Evolutionary conservation across 257 asterid species (phyloP).

Genomic region (Lycium ferocissimum): DNA sequence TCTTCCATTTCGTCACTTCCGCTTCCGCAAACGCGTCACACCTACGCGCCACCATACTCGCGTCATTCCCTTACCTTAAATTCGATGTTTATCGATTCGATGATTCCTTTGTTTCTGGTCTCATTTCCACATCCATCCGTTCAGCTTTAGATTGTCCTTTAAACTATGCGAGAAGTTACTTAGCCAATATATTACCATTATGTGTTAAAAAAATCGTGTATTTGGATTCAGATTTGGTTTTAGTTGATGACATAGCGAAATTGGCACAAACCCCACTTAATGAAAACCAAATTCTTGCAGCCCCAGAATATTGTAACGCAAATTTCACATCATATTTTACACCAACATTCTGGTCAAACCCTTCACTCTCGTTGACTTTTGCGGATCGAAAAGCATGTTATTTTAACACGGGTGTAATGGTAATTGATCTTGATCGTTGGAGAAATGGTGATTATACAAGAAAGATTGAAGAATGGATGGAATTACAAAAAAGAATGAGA

Average conservation of each 20-base stretch:
- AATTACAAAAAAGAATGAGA: constrained; percentile 83
- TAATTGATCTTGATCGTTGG: constrained; percentile 84
- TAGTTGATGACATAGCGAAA: constrained; percentile 84
- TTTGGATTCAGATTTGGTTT: constrained; percentile 82
- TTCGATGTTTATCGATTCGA: constrained; percentile 66
- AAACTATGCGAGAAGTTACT: constrained; percentile 89
- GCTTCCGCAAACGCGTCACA: constrained; percentile 56
- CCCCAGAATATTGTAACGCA: constrained; percentile 95
- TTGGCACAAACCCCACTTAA: constrained; percentile 63
- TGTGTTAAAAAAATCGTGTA: constrained; percentile 82
- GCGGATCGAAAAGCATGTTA: constrained; percentile 77
- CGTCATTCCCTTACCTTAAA: constrained; percentile 77
- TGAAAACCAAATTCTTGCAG: constrained; percentile 67
- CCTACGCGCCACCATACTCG: constrained; percentile 55
- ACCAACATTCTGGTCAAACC: constrained; percentile 88
- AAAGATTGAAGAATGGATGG: constrained; percentile 96
- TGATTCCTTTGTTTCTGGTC: constrained; percentile 62
- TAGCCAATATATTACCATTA: constrained; percentile 70
- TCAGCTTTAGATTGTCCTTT: constrained; percentile 94
- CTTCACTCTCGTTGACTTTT: constrained; percentile 75
- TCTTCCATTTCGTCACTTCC: constrained; percentile 79
- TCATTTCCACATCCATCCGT: constrained; percentile 93
- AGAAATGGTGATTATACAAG: constrained; percentile 72
- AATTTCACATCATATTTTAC: constrained; percentile 91
- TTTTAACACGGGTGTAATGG: constrained; percentile 97